Evolutionary conservation across 1,139 yeast species (phyloP).

Genomic region (Suhomyces kunorum): DNA sequence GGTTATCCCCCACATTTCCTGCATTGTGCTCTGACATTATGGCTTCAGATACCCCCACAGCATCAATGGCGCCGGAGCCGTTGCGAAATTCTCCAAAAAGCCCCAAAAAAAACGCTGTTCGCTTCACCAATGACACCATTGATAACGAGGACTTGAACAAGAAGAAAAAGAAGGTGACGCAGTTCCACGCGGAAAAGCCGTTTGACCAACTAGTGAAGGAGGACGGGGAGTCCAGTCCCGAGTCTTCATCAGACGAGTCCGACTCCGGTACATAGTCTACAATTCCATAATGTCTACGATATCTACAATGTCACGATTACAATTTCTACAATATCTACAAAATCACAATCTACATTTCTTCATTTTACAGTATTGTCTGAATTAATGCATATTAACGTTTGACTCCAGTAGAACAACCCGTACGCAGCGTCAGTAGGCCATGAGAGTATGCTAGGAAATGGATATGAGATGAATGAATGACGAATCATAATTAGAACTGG

Average conservation of each 20-base stretch:
- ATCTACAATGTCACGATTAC: too few species aligned
- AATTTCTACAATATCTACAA: too few species aligned
- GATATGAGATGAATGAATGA: constrained; percentile 3
- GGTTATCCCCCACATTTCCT: neutral
- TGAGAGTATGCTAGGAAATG: neutral
- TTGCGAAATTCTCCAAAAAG: neutral
- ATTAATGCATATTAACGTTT: constrained; percentile 2
- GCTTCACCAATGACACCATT: constrained; percentile 82
- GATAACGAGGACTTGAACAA: constrained; percentile 88
- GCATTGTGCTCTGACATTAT: neutral
- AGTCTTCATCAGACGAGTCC: constrained; percentile 9
- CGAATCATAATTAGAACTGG: neutral
- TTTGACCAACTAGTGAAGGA: constrained; percentile 29
- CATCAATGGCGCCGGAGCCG: neutral
- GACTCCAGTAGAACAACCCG: neutral
- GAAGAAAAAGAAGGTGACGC: constrained; percentile 73
- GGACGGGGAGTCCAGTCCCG: neutral
- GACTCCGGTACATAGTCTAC: constrained; percentile 2
- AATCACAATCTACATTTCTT: neutral
- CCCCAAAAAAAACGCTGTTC: constrained; percentile 50
- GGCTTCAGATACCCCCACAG: neutral
- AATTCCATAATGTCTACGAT: too few species aligned
- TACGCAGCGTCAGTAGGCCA: neutral
- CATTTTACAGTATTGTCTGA: neutral
- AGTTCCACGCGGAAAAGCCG: constrained; percentile 48